Evolutionary conservation across 2,329 filamentous ascomycete species (phyloP).

Genomic region (Ceratocystis destructans): DNA sequence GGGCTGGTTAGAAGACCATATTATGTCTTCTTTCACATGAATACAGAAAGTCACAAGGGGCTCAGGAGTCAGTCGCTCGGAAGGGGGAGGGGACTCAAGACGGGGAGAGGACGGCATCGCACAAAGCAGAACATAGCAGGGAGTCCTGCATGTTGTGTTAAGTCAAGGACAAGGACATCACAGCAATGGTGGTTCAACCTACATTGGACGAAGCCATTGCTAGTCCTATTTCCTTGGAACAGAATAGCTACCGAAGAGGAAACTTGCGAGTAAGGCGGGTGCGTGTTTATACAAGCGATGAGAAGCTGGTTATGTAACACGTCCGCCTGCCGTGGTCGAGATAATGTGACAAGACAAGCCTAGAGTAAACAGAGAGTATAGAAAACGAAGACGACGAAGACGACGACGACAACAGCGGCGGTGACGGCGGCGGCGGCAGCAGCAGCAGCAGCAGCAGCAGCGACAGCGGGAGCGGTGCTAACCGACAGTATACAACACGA

Average conservation of each 20-base stretch:
- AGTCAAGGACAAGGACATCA: constrained; percentile 19
- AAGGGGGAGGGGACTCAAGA: background rate
- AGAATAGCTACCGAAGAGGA: constrained; percentile 18
- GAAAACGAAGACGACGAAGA: background rate
- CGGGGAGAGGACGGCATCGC: constrained; percentile 8
- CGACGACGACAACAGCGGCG: too few species aligned
- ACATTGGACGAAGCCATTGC: constrained; percentile 20
- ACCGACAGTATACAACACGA: background rate
- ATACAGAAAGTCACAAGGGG: background rate
- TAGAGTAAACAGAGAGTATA: constrained; percentile 3
- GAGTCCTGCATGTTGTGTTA: constrained; percentile 8
- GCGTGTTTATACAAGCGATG: constrained; percentile 5
- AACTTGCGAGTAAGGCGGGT: constrained; percentile 16
- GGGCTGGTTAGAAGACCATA: background rate
- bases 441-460: too few species aligned
- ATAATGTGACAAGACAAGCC: constrained; percentile 1
- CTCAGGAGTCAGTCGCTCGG: background rate
- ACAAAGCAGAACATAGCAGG: constrained; percentile 7
- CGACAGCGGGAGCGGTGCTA: background rate
- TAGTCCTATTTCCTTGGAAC: constrained; percentile 20
- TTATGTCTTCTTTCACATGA: background rate
- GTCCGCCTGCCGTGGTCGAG: constrained; percentile 4
- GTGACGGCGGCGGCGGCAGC: background rate
- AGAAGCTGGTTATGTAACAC: constrained; percentile 7
- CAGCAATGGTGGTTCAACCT: constrained; percentile 20